Evolutionary conservation across 805 yeast genomes (phyloP), one percentile per base, ranked within the genome.

Genomic region (Candida schatavii): DNA sequence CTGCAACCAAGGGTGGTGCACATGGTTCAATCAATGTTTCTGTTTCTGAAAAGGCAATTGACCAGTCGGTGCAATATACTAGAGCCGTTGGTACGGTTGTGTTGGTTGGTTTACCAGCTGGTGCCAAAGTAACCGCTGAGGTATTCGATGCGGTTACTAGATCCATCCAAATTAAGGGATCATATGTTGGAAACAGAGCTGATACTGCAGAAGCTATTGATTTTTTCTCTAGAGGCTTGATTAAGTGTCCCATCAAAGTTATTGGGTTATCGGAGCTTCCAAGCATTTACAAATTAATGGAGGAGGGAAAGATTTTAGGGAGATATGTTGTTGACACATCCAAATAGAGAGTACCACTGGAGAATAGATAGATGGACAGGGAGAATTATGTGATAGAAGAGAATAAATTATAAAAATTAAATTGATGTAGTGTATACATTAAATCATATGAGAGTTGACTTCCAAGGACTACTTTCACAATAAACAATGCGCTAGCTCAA

Each of bases 131-230:
- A 56, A 72, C 74, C 51, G 79, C 88, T 31, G 76, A 79, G 44
- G 88, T 88, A 42, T 83, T 86, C 72, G 70, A 74, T 50, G 80
- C 85, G 40, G 95, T 87, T 46, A 82, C 84, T 52, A 83, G 77
- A 68, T 78, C 87, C 45, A 72, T 84, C 62, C 71, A 72, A 57
- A 82, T 87, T 60, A 79, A 74, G 63, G 95, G 93, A 54, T 85
- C 95, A 40, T 85, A 85, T 61, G 95, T 87, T 48, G 96, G 95
- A 56, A 85, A 85, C 80, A 83, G 95, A 70, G 84, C 85, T 50
- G 96, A 88, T 68, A 78, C 91, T 50, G 77, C 83, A 49, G 90
- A 85, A 72, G 89, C 91, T 42, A 66, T 85, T 50, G 86, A 82
- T 55, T 83, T 85, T 76, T 83, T 81, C 66, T 48, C 73, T 52